Conservation (phyloP, 352 stramenopile species). For the Elongisporangium anandrum region DNA sequence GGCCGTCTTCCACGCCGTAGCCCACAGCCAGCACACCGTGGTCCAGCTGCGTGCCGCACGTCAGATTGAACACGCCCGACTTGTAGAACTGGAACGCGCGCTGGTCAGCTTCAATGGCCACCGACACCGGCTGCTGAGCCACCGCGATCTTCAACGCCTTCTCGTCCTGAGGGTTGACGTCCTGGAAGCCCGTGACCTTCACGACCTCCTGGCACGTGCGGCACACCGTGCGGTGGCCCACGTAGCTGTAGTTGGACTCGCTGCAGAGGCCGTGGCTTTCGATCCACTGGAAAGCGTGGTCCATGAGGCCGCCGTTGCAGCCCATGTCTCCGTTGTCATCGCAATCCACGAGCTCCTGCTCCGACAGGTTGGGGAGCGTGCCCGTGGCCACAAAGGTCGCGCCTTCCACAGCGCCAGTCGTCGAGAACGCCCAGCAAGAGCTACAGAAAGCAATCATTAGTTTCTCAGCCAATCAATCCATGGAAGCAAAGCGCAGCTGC, state of each 20-base stretch:
- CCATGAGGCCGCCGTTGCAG: slow-evolving; percentile 97
- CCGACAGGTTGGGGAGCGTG: slow-evolving; percentile 90
- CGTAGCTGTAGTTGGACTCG: slow-evolving; percentile 96
- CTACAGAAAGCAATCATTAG: neutral
- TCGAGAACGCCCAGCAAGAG: slow-evolving; percentile 97
- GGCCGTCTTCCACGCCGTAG: slow-evolving; percentile 89
- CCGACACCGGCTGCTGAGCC: slow-evolving; percentile 90
- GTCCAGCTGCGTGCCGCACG: slow-evolving; percentile 92
- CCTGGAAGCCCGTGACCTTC: slow-evolving; percentile 86
- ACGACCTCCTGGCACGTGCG: slow-evolving; percentile 80
- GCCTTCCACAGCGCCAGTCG: slow-evolving; percentile 97
- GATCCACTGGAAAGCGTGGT: slow-evolving; percentile 96
- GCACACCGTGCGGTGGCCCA: slow-evolving; percentile 66
- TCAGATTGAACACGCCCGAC: slow-evolving; percentile 85
- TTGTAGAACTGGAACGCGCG: slow-evolving; percentile 97
- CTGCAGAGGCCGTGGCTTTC: slow-evolving; percentile 90
- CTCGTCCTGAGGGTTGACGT: slow-evolving; percentile 84
- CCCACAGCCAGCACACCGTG: slow-evolving; percentile 96
- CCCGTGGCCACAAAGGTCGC: slow-evolving; percentile 91
- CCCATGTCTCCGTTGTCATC: slow-evolving; percentile 93
- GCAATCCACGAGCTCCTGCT: slow-evolving; percentile 98
- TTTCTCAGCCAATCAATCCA: neutral
- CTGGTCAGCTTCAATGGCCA: slow-evolving; percentile 94
- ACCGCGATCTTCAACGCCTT: slow-evolving; percentile 87
- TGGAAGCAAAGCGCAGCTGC: neutral